These are phyloP conservation scores for Acmispon strigosus DNA, from an alignment of 306 rosid species.

Conservation along the genomic window DNA sequence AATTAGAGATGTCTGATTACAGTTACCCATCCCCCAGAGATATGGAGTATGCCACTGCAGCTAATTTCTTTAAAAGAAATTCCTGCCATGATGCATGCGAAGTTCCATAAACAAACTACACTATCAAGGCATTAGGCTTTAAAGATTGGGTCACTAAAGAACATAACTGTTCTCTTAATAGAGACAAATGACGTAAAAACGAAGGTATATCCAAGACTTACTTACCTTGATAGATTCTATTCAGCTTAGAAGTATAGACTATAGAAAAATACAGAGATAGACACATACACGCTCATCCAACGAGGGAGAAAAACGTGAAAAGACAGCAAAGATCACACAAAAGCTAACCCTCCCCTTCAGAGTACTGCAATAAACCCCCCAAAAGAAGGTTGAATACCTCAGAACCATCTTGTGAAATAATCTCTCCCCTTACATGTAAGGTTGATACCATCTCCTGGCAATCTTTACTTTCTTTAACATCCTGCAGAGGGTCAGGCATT, in stretches of 20 bases:
- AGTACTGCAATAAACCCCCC: neutral
- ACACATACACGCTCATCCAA: neutral
- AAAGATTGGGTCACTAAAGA: neutral
- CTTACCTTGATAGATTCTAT: neutral
- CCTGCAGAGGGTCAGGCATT: conserved; percentile 29
- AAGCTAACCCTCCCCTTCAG: neutral
- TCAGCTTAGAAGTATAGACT: neutral
- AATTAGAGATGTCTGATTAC: neutral
- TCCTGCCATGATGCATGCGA: conserved; percentile 10
- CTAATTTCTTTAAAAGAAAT: neutral
- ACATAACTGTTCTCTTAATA: neutral
- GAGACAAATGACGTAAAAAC: neutral
- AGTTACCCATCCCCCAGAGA: conserved; percentile 7
- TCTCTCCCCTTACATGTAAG: conserved; percentile 29
- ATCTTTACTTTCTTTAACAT: conserved; percentile 21
- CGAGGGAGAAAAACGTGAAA: neutral
- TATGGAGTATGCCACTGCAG: conserved; percentile 4
- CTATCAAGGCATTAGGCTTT: neutral
- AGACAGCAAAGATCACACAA: neutral
- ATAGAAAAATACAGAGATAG: neutral
- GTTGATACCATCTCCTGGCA: conserved; percentile 18
- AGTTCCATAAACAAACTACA: conserved; percentile 18
- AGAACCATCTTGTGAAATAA: conserved; percentile 19
- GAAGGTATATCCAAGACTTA: neutral
- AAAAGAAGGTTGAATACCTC: conserved; percentile 32